Conservation (phyloP, 768 basidiomycete genomes). For the Serendipita sp. region DNA sequence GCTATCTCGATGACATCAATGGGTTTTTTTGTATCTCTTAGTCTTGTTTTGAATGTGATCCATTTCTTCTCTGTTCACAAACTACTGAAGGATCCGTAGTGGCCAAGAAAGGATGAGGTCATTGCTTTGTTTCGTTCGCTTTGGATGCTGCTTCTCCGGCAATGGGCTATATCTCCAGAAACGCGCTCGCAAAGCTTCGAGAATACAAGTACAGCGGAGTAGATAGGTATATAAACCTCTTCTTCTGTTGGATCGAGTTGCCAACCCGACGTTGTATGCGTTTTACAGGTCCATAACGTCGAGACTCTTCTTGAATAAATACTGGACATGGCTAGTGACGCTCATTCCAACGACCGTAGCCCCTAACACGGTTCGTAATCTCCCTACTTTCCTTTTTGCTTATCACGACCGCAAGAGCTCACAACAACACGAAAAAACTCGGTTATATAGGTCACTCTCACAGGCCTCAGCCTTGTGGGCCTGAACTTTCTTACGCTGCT, state of each 20-base stretch:
- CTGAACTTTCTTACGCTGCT: constrained; percentile 72
- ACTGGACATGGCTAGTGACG: constrained; percentile 84
- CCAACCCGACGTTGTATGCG: constrained; percentile 5
- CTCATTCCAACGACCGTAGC: constrained; percentile 74
- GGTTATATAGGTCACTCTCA: constrained; percentile 65
- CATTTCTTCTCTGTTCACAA: not conserved
- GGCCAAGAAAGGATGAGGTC: not conserved
- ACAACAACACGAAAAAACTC: not conserved
- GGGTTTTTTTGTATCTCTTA: not conserved
- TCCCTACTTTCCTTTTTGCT: not conserved
- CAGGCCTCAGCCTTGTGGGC: constrained; percentile 65
- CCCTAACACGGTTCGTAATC: constrained; percentile 61
- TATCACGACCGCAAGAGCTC: constrained; percentile 3
- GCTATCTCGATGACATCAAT: not conserved
- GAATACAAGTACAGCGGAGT: constrained; percentile 1
- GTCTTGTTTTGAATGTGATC: not conserved
- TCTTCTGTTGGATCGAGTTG: not conserved
- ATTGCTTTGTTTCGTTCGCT: not conserved
- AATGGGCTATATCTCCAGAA: constrained; percentile 4
- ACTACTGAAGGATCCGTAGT: not conserved
- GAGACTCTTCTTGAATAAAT: constrained; percentile 60
- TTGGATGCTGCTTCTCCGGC: not conserved
- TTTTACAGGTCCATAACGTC: constrained; percentile 52
- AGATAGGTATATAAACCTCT: not conserved
- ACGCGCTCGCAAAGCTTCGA: not conserved